These are phyloP conservation scores for Aspergillus wentii DNA, from an alignment of 495 filamentous ascomycete genomes.

Conservation along the genomic window DNA sequence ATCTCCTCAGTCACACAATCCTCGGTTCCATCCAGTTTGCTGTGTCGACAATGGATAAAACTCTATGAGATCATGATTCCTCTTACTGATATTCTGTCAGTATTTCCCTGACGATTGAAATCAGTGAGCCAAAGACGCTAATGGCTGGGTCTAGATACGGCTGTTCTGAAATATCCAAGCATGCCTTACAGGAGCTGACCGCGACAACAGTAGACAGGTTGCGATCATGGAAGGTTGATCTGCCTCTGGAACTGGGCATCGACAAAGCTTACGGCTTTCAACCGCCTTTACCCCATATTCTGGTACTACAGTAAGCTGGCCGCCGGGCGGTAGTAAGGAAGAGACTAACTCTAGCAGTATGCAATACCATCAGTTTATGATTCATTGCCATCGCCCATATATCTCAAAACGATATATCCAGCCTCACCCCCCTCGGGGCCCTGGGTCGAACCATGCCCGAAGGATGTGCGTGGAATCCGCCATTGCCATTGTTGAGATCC, in stretches of 20 bases:
- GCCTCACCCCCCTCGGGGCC: slow-evolving; percentile 14
- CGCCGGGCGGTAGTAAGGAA: not conserved
- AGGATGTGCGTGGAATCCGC: slow-evolving; percentile 24
- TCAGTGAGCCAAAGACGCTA: too few relatives aligned
- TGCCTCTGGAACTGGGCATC: slow-evolving; percentile 18
- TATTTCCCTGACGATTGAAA: too few relatives aligned
- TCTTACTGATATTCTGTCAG: slow-evolving; percentile 13
- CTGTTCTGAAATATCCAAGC: slow-evolving; percentile 8
- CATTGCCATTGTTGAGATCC: slow-evolving; percentile 15
- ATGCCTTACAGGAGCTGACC: slow-evolving; percentile 12
- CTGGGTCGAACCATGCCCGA: slow-evolving; percentile 18
- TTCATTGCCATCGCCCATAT: slow-evolving; percentile 21
- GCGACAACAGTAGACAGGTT: slow-evolving; percentile 15
- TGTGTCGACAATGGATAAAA: slow-evolving; percentile 15
- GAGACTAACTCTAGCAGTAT: slow-evolving; percentile 10
- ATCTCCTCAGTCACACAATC: not conserved
- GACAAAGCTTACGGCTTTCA: slow-evolving; percentile 9
- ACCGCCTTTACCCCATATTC: slow-evolving; percentile 23
- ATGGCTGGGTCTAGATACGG: slow-evolving; percentile 12
- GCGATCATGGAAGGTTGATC: slow-evolving; percentile 19
- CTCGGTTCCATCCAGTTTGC: slow-evolving; percentile 3
- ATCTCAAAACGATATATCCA: slow-evolving; percentile 19
- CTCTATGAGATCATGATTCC: slow-evolving; percentile 28
- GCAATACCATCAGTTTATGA: slow-evolving; percentile 26
- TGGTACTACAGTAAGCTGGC: slow-evolving; percentile 27